Percentiles rank a stretch among this genome's conserved stretches.
These are phyloP conservation scores for Bacidia gigantensis DNA, from an alignment of 495 filamentous ascomycete genomes.

Conservation along the genomic window DNA sequence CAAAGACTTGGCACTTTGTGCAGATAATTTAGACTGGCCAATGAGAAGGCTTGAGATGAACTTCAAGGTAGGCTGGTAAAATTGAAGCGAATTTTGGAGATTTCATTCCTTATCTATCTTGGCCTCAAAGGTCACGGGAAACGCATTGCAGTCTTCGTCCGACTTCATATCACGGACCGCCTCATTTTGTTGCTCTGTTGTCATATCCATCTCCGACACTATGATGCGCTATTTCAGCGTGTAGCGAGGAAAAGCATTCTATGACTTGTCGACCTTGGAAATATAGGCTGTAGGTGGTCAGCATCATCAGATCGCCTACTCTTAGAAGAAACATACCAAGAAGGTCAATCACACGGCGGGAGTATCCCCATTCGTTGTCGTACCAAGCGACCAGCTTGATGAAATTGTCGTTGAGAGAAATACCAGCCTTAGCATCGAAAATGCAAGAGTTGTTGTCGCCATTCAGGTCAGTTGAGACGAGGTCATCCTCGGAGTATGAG, in stretches of 20 bases:
- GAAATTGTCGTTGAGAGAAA: slow-evolving; percentile 94
- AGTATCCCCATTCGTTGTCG: slow-evolving; percentile 96
- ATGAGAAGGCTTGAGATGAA: too few relatives aligned
- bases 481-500: slow-evolving; percentile 90
- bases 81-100: too few relatives aligned
- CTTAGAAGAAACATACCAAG: slow-evolving; percentile 34
- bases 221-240: not conserved
- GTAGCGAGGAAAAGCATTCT: too few relatives aligned
- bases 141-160: not conserved
- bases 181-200: not conserved
- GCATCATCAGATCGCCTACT: not conserved
- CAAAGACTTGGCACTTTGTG: too few relatives aligned
- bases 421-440: slow-evolving; percentile 99
- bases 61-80: too few relatives aligned
- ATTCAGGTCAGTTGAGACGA: slow-evolving; percentile 88
- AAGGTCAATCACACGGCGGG: slow-evolving; percentile 95
- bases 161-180: not conserved
- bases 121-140: too few relatives aligned
- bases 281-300: slow-evolving; percentile 51
- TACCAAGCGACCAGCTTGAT: slow-evolving; percentile 98
- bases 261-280: slow-evolving; percentile 60
- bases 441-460: slow-evolving; percentile 88
- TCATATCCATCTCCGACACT: not conserved
- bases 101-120: too few relatives aligned
- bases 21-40: too few relatives aligned